Evolutionary conservation across 2,329 filamentous ascomycete genomes (phyloP), one percentile per base, ranked within the genome.

Genomic region (Xylaria sp.): DNA sequence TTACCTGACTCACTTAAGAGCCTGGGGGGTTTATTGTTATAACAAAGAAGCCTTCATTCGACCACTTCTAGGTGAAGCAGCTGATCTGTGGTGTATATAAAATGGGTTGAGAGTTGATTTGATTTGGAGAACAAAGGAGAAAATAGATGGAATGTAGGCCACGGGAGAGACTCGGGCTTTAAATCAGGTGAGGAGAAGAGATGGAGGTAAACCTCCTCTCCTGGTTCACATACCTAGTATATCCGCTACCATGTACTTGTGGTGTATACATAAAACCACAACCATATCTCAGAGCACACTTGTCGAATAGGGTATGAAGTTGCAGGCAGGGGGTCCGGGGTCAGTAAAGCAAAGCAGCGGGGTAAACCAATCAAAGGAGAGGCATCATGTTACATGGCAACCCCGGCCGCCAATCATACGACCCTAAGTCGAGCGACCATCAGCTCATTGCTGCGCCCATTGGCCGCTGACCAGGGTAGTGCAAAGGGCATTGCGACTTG

Each of bases 351-450:
- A 69, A 37, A 72, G 68, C 74, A 75, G 77, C 77, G 77, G 76
- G 77, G 76, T 78, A 76, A 59, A 18, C 74, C 75, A 76, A 76
- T 78, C 61, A 65, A 21, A 72, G 6, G 65, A 50, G 53, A 65
- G 60, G 57, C 21, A 65, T 68, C 58, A 40, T 69, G 73, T 72
- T 69, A 68, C 73, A 75, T 75, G 69, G 67, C 68, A 32, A 55
- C 37, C 42, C 47, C 63, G 65, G 66, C 48, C 3, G 57, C 76
- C 76, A 78, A 78, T 76, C 76, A 75, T 75, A 65, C 57, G 66
- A 71, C 69, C 60, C 58, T 50, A 67, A 54, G 63, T 64, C 63
- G 68, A 70, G 70, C 73, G 63, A 69, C 65, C 13, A 60, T 66
- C 66, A 70, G 69, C 69, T 72, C 72, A 69, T 72, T 59, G 42